Evolutionary conservation across 441 rosid species (phyloP), one percentile per base, ranked within the genome.

Genomic region (Cnidoscolus chayamansa): DNA sequence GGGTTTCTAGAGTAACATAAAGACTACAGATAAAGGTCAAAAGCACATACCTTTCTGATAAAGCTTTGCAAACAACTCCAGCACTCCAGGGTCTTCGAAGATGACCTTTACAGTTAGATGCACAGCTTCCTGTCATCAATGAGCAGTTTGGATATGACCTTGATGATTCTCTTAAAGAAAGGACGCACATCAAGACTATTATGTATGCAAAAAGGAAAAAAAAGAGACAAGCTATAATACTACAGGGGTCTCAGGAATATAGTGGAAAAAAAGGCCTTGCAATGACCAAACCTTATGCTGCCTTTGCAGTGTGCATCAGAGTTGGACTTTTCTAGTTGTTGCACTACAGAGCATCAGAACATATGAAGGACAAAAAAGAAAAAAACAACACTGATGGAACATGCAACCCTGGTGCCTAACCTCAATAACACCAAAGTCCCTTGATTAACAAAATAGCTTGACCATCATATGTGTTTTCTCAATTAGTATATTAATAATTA

Each of bases 31-130:
- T 4, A 51, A 68, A 66, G 51, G 40, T 45, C 51, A 64, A 78
- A 40, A 30, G 48, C 43, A 71, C 16, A 54, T 54, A 92, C 99
- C 99, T 88, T 84, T 92, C 16, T 89, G 98, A 85, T 93, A 96
- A 79, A 93, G 90, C 86, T 93, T 96, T 74, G 85, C 96, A 76
- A 96, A 92, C 79, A 96, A 80, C 77, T 92, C 97, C 79, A 92
- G 90, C 81, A 96, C 97, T 77, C 98, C 99, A 47, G 99, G 98
- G 83, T 96, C 99, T 86, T 92, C 98, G 84, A 96, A 93, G 81
- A 96, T 89, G 75, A 96, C 93, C 67, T 83, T 79, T 70, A 96
- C 98, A 50, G 98, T 93, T 85, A 84, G 93, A 81, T 86, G 90
- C 75, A 96, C 97, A 75, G 97, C 97, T 84, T 93, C 98, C 98